Conservation (phyloP, 2,329 filamentous ascomycete species). For the Dryadomyces quercus-mongolicae region DNA sequence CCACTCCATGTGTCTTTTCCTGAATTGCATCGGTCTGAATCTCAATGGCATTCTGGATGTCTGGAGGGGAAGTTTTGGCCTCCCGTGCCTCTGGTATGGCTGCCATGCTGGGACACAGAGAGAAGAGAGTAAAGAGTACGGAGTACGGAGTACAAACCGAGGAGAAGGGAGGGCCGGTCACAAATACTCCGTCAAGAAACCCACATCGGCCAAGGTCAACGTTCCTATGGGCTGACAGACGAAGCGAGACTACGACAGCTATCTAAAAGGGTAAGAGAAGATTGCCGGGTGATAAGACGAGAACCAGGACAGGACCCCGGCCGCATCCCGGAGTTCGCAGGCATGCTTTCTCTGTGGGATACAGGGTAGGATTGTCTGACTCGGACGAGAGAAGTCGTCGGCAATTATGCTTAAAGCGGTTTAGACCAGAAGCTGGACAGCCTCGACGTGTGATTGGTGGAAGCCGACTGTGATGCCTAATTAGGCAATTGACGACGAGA, state of each 20-base stretch:
- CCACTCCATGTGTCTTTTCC: slow-evolving; percentile 4
- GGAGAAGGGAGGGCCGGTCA: too few species aligned
- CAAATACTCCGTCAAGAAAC: too few species aligned
- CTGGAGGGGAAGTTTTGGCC: background rate
- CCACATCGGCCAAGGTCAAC: too few species aligned
- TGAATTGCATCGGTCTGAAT: background rate
- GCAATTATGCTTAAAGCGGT: background rate
- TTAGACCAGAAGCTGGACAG: background rate
- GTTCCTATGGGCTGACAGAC: too few species aligned
- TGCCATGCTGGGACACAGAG: background rate
- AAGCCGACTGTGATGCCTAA: background rate
- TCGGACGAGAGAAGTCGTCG: background rate
- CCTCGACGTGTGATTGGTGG: background rate
- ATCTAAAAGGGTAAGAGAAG: too few species aligned
- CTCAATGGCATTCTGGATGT: background rate
- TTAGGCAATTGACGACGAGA: background rate
- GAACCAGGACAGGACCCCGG: too few species aligned
- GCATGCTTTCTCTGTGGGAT: too few species aligned
- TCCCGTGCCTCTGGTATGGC: background rate
- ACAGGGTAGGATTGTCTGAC: background rate
- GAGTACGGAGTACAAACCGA: background rate
- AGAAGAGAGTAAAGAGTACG: background rate
- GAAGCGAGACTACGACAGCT: too few species aligned
- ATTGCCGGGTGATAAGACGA: too few species aligned
- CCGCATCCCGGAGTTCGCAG: too few species aligned